Evolutionary conservation across 2,329 filamentous ascomycete species (phyloP).

Genomic region (Sordariomycetes sp.): DNA sequence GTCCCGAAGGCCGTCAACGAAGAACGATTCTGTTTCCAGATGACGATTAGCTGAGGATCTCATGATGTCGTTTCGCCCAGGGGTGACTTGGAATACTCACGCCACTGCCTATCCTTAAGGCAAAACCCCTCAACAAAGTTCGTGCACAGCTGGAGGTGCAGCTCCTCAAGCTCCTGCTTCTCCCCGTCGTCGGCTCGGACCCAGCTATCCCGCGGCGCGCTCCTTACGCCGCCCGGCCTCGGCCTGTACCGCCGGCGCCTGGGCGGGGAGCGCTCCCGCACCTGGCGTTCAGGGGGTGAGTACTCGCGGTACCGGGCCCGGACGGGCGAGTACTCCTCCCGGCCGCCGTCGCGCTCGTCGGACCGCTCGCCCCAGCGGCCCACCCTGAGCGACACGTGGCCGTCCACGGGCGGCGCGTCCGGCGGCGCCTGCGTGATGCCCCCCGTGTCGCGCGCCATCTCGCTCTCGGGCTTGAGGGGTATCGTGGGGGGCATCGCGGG

Average conservation of each 20-base stretch:
- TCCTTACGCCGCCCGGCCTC: too few relatives aligned
- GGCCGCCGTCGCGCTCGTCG: neutral
- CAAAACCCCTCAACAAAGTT: conserved; percentile 35
- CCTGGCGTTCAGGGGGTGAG: neutral
- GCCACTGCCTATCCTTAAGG: conserved; percentile 34
- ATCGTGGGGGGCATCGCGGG: neutral
- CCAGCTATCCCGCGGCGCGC: neutral
- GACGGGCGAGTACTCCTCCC: neutral
- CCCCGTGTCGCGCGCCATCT: neutral
- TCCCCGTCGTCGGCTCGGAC: conserved; percentile 10
- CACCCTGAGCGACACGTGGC: neutral
- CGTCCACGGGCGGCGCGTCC: neutral
- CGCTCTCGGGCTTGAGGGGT: neutral
- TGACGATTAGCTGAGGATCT: too few relatives aligned
- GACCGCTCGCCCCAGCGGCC: neutral
- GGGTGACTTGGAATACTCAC: neutral
- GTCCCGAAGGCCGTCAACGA: conserved; percentile 29
- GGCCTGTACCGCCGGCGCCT: too few relatives aligned
- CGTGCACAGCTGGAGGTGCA: conserved; percentile 27
- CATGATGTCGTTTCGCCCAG: neutral
- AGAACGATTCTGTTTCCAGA: conserved; percentile 19
- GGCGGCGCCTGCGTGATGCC: neutral
- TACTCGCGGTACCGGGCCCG: neutral
- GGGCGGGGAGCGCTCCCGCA: too few relatives aligned
- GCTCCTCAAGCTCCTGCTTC: conserved; percentile 22